Evolutionary conservation across 441 rosid genomes (phyloP), one percentile per base, ranked within the genome.

Genomic region (Aquilaria agallochum): DNA sequence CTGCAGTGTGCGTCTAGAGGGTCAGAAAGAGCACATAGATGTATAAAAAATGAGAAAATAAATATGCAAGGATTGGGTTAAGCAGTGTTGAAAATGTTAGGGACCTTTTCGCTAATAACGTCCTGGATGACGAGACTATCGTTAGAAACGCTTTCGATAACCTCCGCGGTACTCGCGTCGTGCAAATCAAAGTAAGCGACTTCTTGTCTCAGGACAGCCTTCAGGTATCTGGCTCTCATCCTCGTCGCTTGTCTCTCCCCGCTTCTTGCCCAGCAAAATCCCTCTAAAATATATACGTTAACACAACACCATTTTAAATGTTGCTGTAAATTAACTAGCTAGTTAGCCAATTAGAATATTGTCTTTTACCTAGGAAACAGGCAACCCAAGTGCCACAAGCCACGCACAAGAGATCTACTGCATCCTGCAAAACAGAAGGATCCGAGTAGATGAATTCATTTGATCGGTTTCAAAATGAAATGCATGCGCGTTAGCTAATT

Each of bases 231-330:
- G 20, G 80, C 81, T 73, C 97, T 79, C 95, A 91, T 79, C 74
- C 89, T 82, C 13, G 92, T 67, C 20, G 97, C 89, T 69, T 88
- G 97, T 58, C 92, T 83, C 72, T 83, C 97, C 8, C 89, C 88
- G 31, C 96, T 91, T 76, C 96, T 82, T 59, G 92, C 77, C 96
- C 97, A 92, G 50, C 96, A 92, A 70, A 74, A 92, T 48, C 96
- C 96, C 74, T 89, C 92, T 91, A 66, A 68, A 27, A 60, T 20
- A 20, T 20, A 20, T 20, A 20, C 27, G 27, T 20, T 20, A 20
- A 20, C 27, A 20, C 27, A 20, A 20, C 27, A 20, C 27, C 27
- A 20, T 20, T 20, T 20, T 20, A 20, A 20, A 20, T 20, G 27
- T 20, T 20, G 27, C 27, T 20, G 27, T 20, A 20, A 20, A 20